Percentiles rank a stretch among this genome's conserved stretches.
Evolutionary conservation across 345 rosid species (phyloP).

Genomic region (Noccaea caerulescens): DNA sequence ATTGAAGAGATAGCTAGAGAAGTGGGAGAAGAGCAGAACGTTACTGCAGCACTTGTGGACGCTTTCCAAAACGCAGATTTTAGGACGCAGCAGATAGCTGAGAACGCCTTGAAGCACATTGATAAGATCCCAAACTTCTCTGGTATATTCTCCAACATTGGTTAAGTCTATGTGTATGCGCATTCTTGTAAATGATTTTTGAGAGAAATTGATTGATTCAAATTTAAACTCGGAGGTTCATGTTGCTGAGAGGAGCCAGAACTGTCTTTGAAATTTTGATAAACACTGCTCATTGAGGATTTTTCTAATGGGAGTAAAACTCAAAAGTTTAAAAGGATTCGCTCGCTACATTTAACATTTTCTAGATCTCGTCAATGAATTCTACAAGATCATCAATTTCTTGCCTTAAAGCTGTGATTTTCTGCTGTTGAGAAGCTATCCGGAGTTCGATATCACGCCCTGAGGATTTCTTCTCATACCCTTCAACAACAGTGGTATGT

Average conservation of each 20-base stretch:
- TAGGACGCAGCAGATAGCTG: conserved; percentile 83
- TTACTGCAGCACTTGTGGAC: conserved; percentile 85
- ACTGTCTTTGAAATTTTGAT: conserved; percentile 28
- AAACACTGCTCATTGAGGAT: neutral
- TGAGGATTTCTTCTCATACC: conserved; percentile 50
- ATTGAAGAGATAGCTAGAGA: conserved; percentile 74
- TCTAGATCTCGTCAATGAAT: conserved; percentile 71
- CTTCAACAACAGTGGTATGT: conserved; percentile 63
- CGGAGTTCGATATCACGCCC: conserved; percentile 78
- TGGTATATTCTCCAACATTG: conserved; percentile 74
- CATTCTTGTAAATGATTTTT: conserved; percentile 35
- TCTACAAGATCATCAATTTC: conserved; percentile 89
- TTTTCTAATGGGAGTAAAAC: conserved; percentile 19
- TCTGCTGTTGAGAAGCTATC: conserved; percentile 71
- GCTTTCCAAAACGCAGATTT: conserved; percentile 93
- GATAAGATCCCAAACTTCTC: conserved; percentile 95
- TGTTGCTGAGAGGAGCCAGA: conserved; percentile 2
- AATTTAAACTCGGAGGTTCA: neutral
- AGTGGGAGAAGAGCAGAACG: conserved; percentile 74
- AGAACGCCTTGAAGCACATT: conserved; percentile 81
- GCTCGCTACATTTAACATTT: conserved; percentile 20
- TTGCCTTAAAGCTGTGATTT: conserved; percentile 67
- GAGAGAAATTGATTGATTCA: conserved; percentile 11
- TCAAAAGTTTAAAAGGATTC: neutral
- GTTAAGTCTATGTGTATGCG: conserved; percentile 26